These are phyloP conservation scores for Fusarium lyarnte DNA, from an alignment of 2,329 filamentous ascomycete genomes.

Conservation along the genomic window DNA sequence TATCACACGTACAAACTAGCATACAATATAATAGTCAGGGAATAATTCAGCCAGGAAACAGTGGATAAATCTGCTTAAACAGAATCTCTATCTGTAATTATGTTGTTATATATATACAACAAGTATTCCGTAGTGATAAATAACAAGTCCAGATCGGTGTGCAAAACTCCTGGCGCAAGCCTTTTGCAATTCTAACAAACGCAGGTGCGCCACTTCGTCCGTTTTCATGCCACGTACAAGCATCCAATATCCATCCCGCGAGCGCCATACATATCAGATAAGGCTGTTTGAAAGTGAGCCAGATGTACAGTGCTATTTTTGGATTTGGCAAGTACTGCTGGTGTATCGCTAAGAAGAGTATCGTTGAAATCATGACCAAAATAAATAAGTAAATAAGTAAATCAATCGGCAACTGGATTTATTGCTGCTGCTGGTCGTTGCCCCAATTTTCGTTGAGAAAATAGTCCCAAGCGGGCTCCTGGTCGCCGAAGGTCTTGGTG, in stretches of 20 bases:
- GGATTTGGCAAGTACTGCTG: not conserved
- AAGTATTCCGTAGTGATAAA: not conserved
- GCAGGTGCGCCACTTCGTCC: conserved; percentile 13
- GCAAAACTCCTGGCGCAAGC: conserved; percentile 14
- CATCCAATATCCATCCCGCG: not conserved
- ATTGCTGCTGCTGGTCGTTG: conserved; percentile 30
- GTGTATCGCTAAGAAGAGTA: conserved; percentile 1
- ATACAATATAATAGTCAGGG: not conserved
- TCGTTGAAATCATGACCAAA: conserved; percentile 30
- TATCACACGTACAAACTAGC: conserved; percentile 10
- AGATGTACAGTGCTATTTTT: not conserved
- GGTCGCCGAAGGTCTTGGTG: conserved; percentile 31
- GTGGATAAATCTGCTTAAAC: not conserved
- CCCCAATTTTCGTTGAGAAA: conserved; percentile 47
- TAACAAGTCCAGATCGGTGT: not conserved
- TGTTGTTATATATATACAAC: not conserved
- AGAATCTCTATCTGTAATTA: not conserved
- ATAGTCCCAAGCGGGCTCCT: conserved; percentile 44
- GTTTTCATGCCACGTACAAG: conserved; percentile 18
- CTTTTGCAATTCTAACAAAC: conserved; percentile 33
- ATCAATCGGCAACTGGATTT: not conserved
- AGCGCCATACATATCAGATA: conserved; percentile 3
- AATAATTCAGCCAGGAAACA: not conserved
- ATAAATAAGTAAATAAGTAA: not conserved
- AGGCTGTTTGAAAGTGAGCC: not conserved